A percentile compares a stretch with the other conserved stretches of the same genome.
Evolutionary conservation across 208 protist genomes (phyloP).

Genomic region (Porcisia deanei): DNA sequence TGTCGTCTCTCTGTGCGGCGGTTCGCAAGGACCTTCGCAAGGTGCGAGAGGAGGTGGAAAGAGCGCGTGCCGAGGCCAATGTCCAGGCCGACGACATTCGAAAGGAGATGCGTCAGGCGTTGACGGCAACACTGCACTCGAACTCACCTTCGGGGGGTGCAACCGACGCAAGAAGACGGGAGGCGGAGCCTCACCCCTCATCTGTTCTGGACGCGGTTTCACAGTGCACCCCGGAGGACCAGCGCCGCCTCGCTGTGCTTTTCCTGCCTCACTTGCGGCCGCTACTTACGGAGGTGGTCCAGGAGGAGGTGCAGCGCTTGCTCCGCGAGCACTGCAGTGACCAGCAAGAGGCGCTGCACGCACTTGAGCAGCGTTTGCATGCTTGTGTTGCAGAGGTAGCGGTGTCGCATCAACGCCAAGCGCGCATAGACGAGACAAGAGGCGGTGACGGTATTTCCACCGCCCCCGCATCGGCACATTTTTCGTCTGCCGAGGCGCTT

Average conservation of each 20-base stretch:
- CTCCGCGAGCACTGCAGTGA: background rate
- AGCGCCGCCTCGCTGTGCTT: slow-evolving; percentile 26
- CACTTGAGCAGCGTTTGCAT: slow-evolving; percentile 17
- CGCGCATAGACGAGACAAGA: background rate
- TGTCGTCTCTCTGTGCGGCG: slow-evolving; percentile 66
- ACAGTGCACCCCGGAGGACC: slow-evolving; percentile 20
- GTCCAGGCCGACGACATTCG: background rate
- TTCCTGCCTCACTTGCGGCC: slow-evolving; percentile 30
- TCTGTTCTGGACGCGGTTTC: slow-evolving; percentile 23
- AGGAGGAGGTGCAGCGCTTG: slow-evolving; percentile 11
- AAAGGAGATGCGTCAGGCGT: background rate
- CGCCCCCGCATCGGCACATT: background rate
- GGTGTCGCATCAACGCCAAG: background rate
- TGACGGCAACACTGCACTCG: background rate
- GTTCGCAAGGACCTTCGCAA: slow-evolving; percentile 67
- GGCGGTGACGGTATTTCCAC: background rate
- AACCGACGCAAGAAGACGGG: background rate
- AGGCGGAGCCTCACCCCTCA: background rate
- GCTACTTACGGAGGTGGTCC: slow-evolving; percentile 13
- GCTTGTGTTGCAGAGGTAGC: slow-evolving; percentile 11
- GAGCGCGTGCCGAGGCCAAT: background rate
- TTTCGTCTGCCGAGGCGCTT: slow-evolving; percentile 47
- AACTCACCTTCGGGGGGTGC: background rate
- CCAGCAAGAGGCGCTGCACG: slow-evolving; percentile 14
- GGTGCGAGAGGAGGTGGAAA: slow-evolving; percentile 24